Evolutionary conservation across 1,284 basidiomycete species (phyloP), one percentile per base, ranked within the genome.

Genomic region (Inonotus hispidus): DNA sequence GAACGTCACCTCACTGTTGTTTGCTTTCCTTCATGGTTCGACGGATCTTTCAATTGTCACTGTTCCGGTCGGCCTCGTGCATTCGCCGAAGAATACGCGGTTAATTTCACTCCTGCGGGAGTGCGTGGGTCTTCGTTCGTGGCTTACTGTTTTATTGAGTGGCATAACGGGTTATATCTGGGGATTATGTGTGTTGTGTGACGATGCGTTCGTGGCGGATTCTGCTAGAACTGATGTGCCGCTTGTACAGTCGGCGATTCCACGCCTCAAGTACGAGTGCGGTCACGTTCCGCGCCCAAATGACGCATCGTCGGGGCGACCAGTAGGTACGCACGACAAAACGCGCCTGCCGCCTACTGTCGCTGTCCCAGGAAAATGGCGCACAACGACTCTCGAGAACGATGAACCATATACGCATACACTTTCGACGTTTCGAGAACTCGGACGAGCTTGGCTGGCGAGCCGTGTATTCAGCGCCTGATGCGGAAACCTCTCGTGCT

Each of bases 81-180:
- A 52, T 35, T 21, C 39, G 13, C 53, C 53, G 53, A 54, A 54
- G 35, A 54, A 37, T 54, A 54, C 38, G 37, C 53, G 53, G 35
- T 16, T 16, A 43, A 7, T n/a, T 54, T 39, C 35, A 27, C 47
- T 49, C 23, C 19, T 43, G 41, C 41, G 41, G n/a, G n/a, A n/a
- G n/a, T 25, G 7, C 50, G 50, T 35, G 14, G 25, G 0, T 35
- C 32, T 52, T 14, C 50, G 29, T 0, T 35, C 14, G 11, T 32
- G 27, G n/a, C 25, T 52, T 52, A 25, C 13, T 25, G 13, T 23
- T 25, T 52, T 52, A n/a, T n/a, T n/a, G n/a, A n/a, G n/a, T n/a
- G 14, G 19, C 32, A 27, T 11, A 16, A 35, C 16, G 13, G 14
- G n/a, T n/a, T n/a, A n/a, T n/a, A n/a, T n/a, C n/a, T n/a, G n/a